A percentile compares a stretch with the other conserved stretches of the same genome.
These are phyloP conservation scores for Camelina laxa DNA, from an alignment of 345 rosid species.

Conservation along the genomic window DNA sequence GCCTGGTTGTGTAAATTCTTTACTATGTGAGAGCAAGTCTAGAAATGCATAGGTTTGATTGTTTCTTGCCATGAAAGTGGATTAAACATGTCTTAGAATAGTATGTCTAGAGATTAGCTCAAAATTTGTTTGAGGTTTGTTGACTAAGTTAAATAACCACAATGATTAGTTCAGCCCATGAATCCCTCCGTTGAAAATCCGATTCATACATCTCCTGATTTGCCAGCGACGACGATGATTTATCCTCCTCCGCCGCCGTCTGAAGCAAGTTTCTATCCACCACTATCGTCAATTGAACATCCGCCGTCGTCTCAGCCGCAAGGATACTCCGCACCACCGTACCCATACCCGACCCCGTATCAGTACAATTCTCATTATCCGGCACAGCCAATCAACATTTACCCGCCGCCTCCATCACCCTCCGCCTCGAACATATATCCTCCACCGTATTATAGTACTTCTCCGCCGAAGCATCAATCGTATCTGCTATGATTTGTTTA, in stretches of 20 bases:
- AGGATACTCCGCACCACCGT: slow-evolving; percentile 14
- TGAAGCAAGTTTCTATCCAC: slow-evolving; percentile 35
- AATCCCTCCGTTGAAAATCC: too few species aligned
- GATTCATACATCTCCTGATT: background rate
- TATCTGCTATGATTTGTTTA: too few species aligned
- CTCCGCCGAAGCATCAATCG: slow-evolving; percentile 17
- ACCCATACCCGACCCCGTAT: background rate
- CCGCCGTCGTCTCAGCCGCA: slow-evolving; percentile 45
- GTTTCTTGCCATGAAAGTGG: too few species aligned
- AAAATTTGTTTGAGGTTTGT: too few species aligned
- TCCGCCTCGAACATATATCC: slow-evolving; percentile 23
- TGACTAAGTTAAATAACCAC: too few species aligned
- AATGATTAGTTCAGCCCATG: too few species aligned
- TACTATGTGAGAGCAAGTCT: too few species aligned
- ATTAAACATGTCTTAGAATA: too few species aligned
- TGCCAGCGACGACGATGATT: slow-evolving; percentile 15
- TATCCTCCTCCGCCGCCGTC: slow-evolving; percentile 27
- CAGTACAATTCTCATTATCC: slow-evolving; percentile 32
- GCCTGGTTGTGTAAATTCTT: too few species aligned
- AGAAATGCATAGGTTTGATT: too few species aligned
- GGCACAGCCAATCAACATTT: slow-evolving; percentile 22
- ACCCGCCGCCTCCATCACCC: slow-evolving; percentile 25
- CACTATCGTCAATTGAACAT: slow-evolving; percentile 31
- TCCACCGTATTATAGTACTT: slow-evolving; percentile 20
- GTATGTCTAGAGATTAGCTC: too few species aligned